Conservation (phyloP, 345 rosid species). For the Bruguiera sexangula region DNA sequence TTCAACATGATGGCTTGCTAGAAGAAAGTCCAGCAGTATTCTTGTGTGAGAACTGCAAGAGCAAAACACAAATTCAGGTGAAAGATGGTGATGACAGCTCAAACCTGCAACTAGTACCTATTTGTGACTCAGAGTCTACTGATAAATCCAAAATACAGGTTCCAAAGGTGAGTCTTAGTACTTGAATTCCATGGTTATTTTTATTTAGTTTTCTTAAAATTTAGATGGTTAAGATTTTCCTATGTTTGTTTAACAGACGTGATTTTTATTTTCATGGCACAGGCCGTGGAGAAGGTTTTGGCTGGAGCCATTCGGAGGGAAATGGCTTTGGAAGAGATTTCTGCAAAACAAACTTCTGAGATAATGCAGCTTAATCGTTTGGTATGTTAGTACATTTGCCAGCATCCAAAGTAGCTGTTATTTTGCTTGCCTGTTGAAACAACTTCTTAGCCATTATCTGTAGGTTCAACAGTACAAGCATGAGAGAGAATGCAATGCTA, state of each 20-base stretch:
- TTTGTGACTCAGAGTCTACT: constrained; percentile 47
- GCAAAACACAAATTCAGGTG: constrained; percentile 38
- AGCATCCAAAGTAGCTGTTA: constrained; percentile 5
- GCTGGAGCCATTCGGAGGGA: constrained; percentile 96
- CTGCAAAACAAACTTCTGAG: constrained; percentile 83
- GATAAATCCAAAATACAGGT: constrained; percentile 67
- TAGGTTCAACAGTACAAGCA: constrained; percentile 99
- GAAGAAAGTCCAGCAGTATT: constrained; percentile 35
- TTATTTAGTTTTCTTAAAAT: background rate
- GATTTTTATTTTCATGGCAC: constrained; percentile 15
- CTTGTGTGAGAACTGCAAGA: constrained; percentile 64
- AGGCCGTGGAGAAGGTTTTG: constrained; percentile 97
- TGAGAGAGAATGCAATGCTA: constrained; percentile 93
- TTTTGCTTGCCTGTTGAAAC: constrained; percentile 10
- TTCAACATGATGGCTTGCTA: constrained; percentile 37
- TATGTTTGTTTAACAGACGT: background rate
- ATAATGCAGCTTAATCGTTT: constrained; percentile 87
- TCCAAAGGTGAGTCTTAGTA: constrained; percentile 60
- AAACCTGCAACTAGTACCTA: constrained; percentile 61
- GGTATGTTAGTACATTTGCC: constrained; percentile 44
- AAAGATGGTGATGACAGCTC: constrained; percentile 45
- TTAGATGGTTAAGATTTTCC: background rate
- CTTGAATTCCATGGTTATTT: background rate
- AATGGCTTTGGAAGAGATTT: constrained; percentile 95
- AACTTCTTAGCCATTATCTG: constrained; percentile 19